phyloP scores from a whole-genome alignment of 371 early-diverging fungal species.

The Mortierella sp. region DNA sequence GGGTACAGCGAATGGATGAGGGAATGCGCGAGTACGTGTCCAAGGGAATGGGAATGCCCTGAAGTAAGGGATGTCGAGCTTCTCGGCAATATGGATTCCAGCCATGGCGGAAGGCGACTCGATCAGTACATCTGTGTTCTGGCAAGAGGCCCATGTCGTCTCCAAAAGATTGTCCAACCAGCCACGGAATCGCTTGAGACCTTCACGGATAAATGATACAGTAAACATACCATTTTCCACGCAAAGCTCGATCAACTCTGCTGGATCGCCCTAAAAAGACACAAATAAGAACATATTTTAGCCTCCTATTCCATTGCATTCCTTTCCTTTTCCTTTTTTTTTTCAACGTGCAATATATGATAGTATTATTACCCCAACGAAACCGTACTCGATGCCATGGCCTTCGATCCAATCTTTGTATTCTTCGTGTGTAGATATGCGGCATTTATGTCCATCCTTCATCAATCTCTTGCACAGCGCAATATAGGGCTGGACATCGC shows the following conservation, averaged over 20 bases:
- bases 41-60: constrained; percentile 86
- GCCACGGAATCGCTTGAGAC: constrained; percentile 73
- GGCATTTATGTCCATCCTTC: constrained; percentile 79
- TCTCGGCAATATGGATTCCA: constrained; percentile 86
- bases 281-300: background rate
- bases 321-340: no score
- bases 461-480: constrained; percentile 82
- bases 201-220: constrained; percentile 77
- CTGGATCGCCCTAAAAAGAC: constrained; percentile 58
- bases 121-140: constrained; percentile 80
- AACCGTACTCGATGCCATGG: constrained; percentile 81
- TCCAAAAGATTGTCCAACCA: constrained; percentile 83
- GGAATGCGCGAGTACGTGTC: constrained; percentile 85
- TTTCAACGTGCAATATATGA: no score
- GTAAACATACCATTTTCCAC: constrained; percentile 85
- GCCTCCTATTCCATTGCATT: no score
- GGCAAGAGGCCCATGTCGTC: constrained; percentile 79
- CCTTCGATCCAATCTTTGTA: constrained; percentile 82
- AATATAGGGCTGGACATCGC: constrained; percentile 91
- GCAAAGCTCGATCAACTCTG: constrained; percentile 67
- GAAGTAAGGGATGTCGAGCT: constrained; percentile 79
- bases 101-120: constrained; percentile 85
- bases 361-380: constrained; percentile 71
- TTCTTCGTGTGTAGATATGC: constrained; percentile 84
- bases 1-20: constrained; percentile 86